Conservation (phyloP, 164 flowering plant genomes). For the Hamamelis virginiana region DNA sequence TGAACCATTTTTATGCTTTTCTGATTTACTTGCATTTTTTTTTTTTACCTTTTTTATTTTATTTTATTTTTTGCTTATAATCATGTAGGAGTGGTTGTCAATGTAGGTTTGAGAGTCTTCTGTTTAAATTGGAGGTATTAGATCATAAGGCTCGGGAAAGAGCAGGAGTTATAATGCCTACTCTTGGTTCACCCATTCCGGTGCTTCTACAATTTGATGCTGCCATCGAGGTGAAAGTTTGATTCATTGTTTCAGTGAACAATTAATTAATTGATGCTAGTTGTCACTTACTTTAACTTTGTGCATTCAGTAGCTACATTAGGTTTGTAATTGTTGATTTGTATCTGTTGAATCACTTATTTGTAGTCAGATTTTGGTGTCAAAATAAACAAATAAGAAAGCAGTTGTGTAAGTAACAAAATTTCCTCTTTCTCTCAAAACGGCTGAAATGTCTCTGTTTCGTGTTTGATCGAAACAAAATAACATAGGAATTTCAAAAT, state of each 20-base stretch:
- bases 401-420: too few relatives aligned
- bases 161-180: conserved; percentile 86
- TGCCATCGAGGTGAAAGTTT: conserved; percentile 63
- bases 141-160: conserved; percentile 96
- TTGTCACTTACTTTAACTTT: not conserved
- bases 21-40: too few relatives aligned
- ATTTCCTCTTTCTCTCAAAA: too few relatives aligned
- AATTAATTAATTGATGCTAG: not conserved
- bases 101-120: conserved; percentile 66
- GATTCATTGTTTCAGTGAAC: not conserved
- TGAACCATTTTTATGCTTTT: too few relatives aligned
- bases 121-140: conserved; percentile 85
- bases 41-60: not conserved
- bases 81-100: conserved; percentile 7
- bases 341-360: too few relatives aligned
- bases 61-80: conserved; percentile 3
- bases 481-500: too few relatives aligned
- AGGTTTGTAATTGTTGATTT: not conserved
- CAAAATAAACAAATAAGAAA: too few relatives aligned
- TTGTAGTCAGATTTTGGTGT: too few relatives aligned
- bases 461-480: too few relatives aligned
- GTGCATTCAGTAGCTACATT: not conserved
- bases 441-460: too few relatives aligned
- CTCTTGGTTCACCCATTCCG: conserved; percentile 84
- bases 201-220: conserved; percentile 71